phyloP scores from a whole-genome alignment of 2,329 filamentous ascomycete genomes.

The Didymosphaeria variabile region DNA sequence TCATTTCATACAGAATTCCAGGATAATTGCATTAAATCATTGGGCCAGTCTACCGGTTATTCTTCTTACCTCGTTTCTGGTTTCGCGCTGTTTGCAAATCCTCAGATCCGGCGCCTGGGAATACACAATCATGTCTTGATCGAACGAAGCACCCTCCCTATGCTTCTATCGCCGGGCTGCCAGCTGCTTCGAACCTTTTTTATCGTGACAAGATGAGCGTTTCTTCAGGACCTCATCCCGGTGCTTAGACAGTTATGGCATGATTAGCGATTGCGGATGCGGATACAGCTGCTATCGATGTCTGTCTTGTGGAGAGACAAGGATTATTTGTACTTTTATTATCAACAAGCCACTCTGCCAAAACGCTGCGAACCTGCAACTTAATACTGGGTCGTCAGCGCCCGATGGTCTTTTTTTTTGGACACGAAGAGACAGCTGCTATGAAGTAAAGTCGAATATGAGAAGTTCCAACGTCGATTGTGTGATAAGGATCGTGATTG shows the following conservation, averaged over 20 bases:
- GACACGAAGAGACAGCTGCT: no score
- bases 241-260: background rate
- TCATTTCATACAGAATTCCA: slow-evolving; percentile 12
- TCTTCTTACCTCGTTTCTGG: slow-evolving; percentile 7
- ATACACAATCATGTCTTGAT: background rate
- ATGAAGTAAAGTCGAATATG: no score
- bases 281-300: background rate
- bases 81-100: background rate
- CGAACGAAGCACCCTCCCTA: background rate
- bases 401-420: no score
- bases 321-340: no score
- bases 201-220: background rate
- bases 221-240: background rate
- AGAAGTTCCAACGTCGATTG: no score
- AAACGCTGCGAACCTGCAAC: no score
- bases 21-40: slow-evolving; percentile 11
- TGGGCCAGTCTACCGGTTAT: background rate
- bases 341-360: no score
- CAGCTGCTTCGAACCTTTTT: background rate
- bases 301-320: no score
- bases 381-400: no score
- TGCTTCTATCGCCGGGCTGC: background rate
- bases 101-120: background rate
- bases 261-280: background rate
- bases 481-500: no score